phyloP scores from a whole-genome alignment of 495 filamentous ascomycete genomes.

The Penicillium simplicissimum region DNA sequence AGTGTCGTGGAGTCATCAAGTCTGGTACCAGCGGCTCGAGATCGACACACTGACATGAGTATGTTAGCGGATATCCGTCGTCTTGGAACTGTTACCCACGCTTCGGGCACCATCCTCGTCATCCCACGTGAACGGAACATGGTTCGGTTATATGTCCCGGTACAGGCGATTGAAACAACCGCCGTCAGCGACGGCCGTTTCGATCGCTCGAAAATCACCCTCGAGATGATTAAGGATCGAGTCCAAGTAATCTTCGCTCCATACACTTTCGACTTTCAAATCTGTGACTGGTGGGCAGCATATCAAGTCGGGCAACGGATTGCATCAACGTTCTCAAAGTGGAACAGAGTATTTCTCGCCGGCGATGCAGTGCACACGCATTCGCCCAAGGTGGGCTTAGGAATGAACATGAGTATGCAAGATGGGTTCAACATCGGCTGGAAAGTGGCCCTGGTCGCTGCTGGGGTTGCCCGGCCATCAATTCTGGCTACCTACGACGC shows the following conservation, averaged over 20 bases:
- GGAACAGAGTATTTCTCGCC: constrained; percentile 70
- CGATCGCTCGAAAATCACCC: constrained; percentile 59
- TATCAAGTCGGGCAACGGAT: constrained; percentile 73
- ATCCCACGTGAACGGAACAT: constrained; percentile 68
- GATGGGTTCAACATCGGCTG: constrained; percentile 79
- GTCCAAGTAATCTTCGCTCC: constrained; percentile 62
- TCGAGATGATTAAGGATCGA: constrained; percentile 56
- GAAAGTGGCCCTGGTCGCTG: constrained; percentile 72
- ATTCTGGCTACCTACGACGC: constrained; percentile 71
- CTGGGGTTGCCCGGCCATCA: constrained; percentile 53
- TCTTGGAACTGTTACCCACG: constrained; percentile 59
- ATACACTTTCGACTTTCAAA: constrained; percentile 60
- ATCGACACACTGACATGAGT: background rate
- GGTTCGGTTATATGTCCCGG: constrained; percentile 70
- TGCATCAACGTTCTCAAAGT: constrained; percentile 63
- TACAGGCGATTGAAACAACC: constrained; percentile 39
- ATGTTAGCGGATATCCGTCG: constrained; percentile 58
- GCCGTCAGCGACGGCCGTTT: constrained; percentile 18
- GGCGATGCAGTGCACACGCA: constrained; percentile 86
- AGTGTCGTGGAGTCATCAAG: constrained; percentile 9
- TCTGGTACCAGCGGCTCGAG: background rate
- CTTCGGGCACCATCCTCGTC: constrained; percentile 63
- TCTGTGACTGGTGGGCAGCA: constrained; percentile 61
- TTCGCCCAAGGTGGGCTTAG: constrained; percentile 80
- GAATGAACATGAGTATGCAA: constrained; percentile 83